phyloP scores from a whole-genome alignment of 208 protist genomes.

The Wallacemonas sp. region DNA sequence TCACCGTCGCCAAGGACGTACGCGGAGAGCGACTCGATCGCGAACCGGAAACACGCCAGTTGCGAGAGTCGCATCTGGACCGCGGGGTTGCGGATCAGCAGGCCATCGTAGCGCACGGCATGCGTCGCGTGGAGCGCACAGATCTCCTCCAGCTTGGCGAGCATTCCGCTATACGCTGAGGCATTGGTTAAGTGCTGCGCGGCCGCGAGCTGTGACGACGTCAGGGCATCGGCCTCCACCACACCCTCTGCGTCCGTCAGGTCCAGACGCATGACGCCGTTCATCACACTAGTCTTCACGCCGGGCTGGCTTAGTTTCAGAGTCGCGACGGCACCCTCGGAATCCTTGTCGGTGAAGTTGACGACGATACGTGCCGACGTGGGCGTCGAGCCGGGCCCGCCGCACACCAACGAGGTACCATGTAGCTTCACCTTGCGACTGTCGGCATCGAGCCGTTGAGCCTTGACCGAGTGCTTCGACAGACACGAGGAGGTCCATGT shows the following conservation, averaged over 20 bases:
- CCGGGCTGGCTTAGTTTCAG: conserved; percentile 31
- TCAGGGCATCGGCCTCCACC: conserved; percentile 10
- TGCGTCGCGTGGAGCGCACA: conserved; percentile 67
- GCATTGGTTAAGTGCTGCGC: conserved; percentile 62
- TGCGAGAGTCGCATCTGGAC: conserved; percentile 67
- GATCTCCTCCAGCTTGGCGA: conserved; percentile 51
- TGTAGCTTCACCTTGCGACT: background rate
- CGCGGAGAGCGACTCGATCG: conserved; percentile 46
- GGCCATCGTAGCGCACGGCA: conserved; percentile 55
- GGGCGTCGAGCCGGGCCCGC: background rate
- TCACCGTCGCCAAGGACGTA: conserved; percentile 55
- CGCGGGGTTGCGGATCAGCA: conserved; percentile 64
- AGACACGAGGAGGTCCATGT: conserved; percentile 16
- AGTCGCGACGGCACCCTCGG: conserved; percentile 20
- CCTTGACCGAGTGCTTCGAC: background rate
- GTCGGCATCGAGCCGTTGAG: background rate
- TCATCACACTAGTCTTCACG: conserved; percentile 24
- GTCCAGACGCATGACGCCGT: conserved; percentile 34
- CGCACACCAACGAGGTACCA: conserved; percentile 11
- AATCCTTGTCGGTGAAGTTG: background rate
- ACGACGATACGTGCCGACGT: conserved; percentile 21
- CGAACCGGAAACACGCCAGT: conserved; percentile 59
- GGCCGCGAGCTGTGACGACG: conserved; percentile 28
- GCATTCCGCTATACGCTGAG: conserved; percentile 55
- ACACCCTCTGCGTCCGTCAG: conserved; percentile 32